Conservation (phyloP, 2,329 filamentous ascomycete genomes). For the Drechslerella dactyloides region DNA sequence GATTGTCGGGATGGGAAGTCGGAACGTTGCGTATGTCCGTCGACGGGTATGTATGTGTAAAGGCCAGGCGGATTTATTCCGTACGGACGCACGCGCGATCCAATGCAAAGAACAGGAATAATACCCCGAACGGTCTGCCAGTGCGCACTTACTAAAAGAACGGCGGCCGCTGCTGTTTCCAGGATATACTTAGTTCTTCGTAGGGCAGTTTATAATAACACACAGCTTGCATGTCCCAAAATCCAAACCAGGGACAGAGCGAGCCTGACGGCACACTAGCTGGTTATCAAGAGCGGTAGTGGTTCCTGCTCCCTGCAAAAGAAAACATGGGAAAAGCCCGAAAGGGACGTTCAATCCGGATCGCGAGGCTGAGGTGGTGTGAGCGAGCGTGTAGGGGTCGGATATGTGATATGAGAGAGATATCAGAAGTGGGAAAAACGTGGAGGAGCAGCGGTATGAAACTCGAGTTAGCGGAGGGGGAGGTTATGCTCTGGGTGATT, state of each 20-base stretch:
- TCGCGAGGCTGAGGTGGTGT: conserved; percentile 44
- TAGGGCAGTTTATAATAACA: conserved; percentile 26
- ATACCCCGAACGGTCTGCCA: not conserved
- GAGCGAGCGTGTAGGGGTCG: conserved; percentile 22
- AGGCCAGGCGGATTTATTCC: not conserved
- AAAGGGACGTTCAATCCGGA: conserved; percentile 41
- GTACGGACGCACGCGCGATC: not conserved
- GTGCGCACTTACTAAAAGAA: not conserved
- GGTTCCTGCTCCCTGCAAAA: conserved; percentile 16
- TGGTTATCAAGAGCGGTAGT: conserved; percentile 9
- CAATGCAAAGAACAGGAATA: not conserved
- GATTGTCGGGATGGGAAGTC: not conserved
- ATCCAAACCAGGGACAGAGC: conserved; percentile 43
- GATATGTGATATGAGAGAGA: conserved; percentile 6
- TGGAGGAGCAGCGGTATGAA: conserved; percentile 13
- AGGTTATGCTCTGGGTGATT: not conserved
- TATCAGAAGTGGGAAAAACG: conserved; percentile 17
- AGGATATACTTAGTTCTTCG: conserved; percentile 1
- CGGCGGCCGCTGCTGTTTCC: not conserved
- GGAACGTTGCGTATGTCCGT: not conserved
- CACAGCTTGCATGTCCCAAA: conserved; percentile 22
- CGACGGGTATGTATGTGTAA: not conserved
- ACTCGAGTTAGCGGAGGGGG: conserved; percentile 3
- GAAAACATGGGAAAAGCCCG: conserved; percentile 33
- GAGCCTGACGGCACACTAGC: not conserved